Evolutionary conservation across 2,329 filamentous ascomycete genomes (phyloP).

Genomic region (Aspergillus spinulosporus): DNA sequence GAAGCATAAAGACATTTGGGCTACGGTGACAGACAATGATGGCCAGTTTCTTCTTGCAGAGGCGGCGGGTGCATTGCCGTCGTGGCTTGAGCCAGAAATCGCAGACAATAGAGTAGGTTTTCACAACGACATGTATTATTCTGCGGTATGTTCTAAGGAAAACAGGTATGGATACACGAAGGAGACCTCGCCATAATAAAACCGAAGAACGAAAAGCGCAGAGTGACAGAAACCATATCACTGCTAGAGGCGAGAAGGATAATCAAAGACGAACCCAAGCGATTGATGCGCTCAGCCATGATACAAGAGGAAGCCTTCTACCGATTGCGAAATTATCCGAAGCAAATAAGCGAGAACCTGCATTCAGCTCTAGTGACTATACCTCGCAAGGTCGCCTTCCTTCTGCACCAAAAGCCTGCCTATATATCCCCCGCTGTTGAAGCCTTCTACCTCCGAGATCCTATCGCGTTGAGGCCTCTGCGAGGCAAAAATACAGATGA

Average conservation of each 20-base stretch:
- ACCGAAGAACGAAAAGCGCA: slow-evolving; percentile 49
- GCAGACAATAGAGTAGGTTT: slow-evolving; percentile 70
- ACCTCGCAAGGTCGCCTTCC: slow-evolving; percentile 76
- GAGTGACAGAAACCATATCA: slow-evolving; percentile 52
- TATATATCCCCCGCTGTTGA: slow-evolving; percentile 83
- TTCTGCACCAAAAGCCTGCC: slow-evolving; percentile 73
- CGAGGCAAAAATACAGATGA: slow-evolving; percentile 54
- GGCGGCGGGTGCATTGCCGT: slow-evolving; percentile 81
- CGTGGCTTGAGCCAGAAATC: slow-evolving; percentile 89
- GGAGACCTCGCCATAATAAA: slow-evolving; percentile 73
- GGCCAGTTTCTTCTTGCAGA: slow-evolving; percentile 95
- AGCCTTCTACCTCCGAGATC: slow-evolving; percentile 88
- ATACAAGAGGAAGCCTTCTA: slow-evolving; percentile 91
- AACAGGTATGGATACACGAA: slow-evolving; percentile 76
- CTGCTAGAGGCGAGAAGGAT: slow-evolving; percentile 64
- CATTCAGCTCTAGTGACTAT: slow-evolving; percentile 73
- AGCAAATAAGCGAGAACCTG: slow-evolving; percentile 69
- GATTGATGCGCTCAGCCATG: slow-evolving; percentile 68
- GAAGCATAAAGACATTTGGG: slow-evolving; percentile 72
- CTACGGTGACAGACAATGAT: slow-evolving; percentile 80
- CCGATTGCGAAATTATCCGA: slow-evolving; percentile 78
- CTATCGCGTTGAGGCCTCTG: slow-evolving; percentile 70
- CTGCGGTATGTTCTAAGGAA: not conserved
- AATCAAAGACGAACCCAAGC: slow-evolving; percentile 57
- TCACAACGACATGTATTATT: not conserved